Evolutionary conservation across 768 basidiomycete species (phyloP), one percentile per base, ranked within the genome.

Genomic region (Leccinellum luteum): DNA sequence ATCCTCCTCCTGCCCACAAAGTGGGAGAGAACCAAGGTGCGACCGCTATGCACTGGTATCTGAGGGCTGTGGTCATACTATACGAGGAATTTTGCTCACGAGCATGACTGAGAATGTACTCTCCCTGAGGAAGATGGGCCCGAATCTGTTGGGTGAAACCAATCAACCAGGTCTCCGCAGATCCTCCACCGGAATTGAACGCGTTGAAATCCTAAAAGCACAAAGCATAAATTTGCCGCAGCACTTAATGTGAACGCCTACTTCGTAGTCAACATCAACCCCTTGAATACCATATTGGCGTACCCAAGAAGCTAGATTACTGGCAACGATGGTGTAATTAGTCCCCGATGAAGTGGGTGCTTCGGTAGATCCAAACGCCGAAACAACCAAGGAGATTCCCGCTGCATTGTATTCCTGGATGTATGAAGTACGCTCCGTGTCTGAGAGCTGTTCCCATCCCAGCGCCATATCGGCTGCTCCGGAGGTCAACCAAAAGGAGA

Each of bases 371-470:
- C 81, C 81, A 60, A 85, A 84, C 7, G 75, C 75, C 48, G 81
- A 81, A 3, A 85, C 84, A 58, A 85, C 76, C 25, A 85, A 64
- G 48, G 78, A 78, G 63, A 84, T 83, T 19, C 83, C 83, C 6
- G 82, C 82, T 4, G 78, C 76, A 12, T 73, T 73, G 62, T 85
- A 85, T 54, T 79, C 74, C 2, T 76, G 62, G 56, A 82, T 74
- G 62, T 81, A 75, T 6, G 73, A 32, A n/a, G 75, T 64, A 27
- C 82, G 76, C 30, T 78, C 64, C 17, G 57, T 57, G 6, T 69
- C 64, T 3, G 74, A 67, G 1, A 81, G 66, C 25, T 64, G 57
- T 19, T 73, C 65, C 81, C 80, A 82, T 62, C 72, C 73, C 34
- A 67, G 62, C 4, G 79, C 81, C 71, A 81, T 71, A 60, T 81